Evolutionary conservation across 306 rosid genomes (phyloP).

Genomic region (barrel medic (Medicago truncatula)): DNA sequence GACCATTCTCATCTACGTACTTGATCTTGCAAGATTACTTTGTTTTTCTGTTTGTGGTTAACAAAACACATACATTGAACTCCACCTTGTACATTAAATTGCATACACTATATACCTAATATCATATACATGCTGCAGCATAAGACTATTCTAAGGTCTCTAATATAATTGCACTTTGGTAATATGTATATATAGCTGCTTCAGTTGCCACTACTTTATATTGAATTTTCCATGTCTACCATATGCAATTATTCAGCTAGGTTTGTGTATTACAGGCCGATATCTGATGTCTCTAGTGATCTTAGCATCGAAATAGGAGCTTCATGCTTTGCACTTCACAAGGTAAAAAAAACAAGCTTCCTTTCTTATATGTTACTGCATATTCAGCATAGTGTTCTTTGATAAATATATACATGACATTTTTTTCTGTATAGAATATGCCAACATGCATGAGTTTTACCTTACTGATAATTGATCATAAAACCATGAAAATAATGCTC

Average conservation of each 20-base stretch:
- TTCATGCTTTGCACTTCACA: constrained; percentile 89
- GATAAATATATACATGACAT: too few species aligned
- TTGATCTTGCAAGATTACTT: constrained; percentile 45
- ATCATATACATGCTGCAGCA: constrained; percentile 38
- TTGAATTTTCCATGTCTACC: constrained; percentile 41
- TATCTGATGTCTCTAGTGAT: constrained; percentile 96
- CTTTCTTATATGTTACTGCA: constrained; percentile 32
- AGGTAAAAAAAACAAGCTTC: constrained; percentile 58
- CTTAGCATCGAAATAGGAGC: constrained; percentile 86
- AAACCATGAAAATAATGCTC: constrained; percentile 24
- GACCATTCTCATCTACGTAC: constrained; percentile 49
- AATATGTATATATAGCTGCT: constrained; percentile 48
- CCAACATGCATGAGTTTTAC: constrained; percentile 30
- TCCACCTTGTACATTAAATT: constrained; percentile 20
- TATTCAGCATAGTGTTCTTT: neutral
- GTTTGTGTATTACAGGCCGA: constrained; percentile 77
- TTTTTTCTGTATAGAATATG: too few species aligned
- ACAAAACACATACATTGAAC: constrained; percentile 36
- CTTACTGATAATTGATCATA: constrained; percentile 11
- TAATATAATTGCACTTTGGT: constrained; percentile 41
- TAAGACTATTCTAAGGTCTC: constrained; percentile 45
- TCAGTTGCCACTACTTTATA: constrained; percentile 30
- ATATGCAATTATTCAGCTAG: constrained; percentile 43
- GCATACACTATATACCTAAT: neutral
- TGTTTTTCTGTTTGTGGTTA: constrained; percentile 49